Evolutionary conservation across 2,329 filamentous ascomycete species (phyloP).

Genomic region (Trichoderma citrinoviride): DNA sequence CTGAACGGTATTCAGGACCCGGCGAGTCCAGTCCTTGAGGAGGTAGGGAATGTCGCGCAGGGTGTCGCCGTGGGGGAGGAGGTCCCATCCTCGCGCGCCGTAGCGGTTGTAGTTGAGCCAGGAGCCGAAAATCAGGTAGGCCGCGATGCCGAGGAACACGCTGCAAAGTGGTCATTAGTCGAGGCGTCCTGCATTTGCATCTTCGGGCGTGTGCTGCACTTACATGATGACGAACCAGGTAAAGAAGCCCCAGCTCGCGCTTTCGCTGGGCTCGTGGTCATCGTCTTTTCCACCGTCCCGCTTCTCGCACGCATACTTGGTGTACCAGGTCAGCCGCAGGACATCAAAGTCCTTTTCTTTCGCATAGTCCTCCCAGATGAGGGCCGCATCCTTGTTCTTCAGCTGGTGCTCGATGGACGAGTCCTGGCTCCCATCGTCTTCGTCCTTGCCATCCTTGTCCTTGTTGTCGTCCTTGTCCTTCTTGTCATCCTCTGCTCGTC

Average conservation of each 20-base stretch:
- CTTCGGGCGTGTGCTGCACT: slow-evolving; percentile 37
- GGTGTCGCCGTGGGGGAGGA: slow-evolving; percentile 87
- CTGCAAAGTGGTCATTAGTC: slow-evolving; percentile 47
- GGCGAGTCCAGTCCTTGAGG: slow-evolving; percentile 80
- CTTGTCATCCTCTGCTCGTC: slow-evolving; percentile 30
- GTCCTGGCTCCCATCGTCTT: slow-evolving; percentile 41
- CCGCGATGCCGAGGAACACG: slow-evolving; percentile 76
- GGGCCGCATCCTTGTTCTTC: slow-evolving; percentile 56
- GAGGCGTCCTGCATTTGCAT: not conserved
- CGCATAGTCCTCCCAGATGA: slow-evolving; percentile 75
- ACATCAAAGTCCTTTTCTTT: slow-evolving; percentile 56
- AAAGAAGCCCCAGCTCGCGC: slow-evolving; percentile 84
- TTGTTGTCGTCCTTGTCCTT: slow-evolving; percentile 30
- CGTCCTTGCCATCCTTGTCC: slow-evolving; percentile 38
- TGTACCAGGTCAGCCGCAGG: slow-evolving; percentile 78
- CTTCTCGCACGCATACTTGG: slow-evolving; percentile 79
- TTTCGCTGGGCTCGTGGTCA: slow-evolving; percentile 43
- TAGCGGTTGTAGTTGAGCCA: slow-evolving; percentile 99
- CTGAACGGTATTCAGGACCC: slow-evolving; percentile 79
- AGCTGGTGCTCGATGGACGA: slow-evolving; percentile 51
- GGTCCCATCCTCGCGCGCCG: slow-evolving; percentile 90
- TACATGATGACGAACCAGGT: slow-evolving; percentile 96
- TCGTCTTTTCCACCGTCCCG: slow-evolving; percentile 46
- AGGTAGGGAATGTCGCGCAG: slow-evolving; percentile 91
- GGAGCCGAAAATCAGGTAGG: slow-evolving; percentile 95